Evolutionary conservation across 371 early-diverging fungal genomes (phyloP).

Genomic region (Mortierella sp.): DNA sequence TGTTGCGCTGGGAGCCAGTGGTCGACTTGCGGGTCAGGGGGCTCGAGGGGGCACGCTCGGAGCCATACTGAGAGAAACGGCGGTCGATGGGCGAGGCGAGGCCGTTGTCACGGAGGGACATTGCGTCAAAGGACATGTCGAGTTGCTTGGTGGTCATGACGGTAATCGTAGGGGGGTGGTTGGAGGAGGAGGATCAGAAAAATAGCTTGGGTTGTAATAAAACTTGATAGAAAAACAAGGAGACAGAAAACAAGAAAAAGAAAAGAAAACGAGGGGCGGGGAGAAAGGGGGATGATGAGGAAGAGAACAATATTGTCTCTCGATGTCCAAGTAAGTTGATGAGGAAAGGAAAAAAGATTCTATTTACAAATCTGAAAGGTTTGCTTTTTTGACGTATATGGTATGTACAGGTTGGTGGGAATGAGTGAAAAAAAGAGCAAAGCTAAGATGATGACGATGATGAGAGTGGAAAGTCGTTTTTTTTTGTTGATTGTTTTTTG

Average conservation of each 20-base stretch:
- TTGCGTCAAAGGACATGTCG: constrained; percentile 60
- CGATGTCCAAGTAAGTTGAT: background rate
- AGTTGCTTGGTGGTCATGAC: constrained; percentile 59
- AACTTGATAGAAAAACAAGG: constrained; percentile 22
- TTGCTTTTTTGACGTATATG: constrained; percentile 8
- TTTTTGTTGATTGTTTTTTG: background rate
- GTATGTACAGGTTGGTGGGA: constrained; percentile 13
- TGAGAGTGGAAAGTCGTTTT: background rate
- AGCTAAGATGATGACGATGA: constrained; percentile 1
- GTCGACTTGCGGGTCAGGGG: constrained; percentile 47
- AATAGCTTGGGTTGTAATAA: background rate
- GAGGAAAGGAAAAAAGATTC: constrained; percentile 19
- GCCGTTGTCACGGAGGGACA: constrained; percentile 60
- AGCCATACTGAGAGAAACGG: constrained; percentile 51
- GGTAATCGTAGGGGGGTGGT: constrained; percentile 1
- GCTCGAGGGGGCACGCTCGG: constrained; percentile 34
- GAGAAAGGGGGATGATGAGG: background rate
- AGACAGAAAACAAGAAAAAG: background rate
- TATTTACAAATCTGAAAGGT: constrained; percentile 15
- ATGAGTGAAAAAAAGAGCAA: background rate
- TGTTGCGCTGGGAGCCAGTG: constrained; percentile 47
- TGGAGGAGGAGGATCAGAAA: constrained; percentile 7
- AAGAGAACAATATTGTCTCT: background rate
- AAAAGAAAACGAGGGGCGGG: constrained; percentile 8
- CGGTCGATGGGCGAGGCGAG: constrained; percentile 52